Evolutionary conservation across 2,329 filamentous ascomycete genomes (phyloP).

Genomic region (Xylaria sp.): DNA sequence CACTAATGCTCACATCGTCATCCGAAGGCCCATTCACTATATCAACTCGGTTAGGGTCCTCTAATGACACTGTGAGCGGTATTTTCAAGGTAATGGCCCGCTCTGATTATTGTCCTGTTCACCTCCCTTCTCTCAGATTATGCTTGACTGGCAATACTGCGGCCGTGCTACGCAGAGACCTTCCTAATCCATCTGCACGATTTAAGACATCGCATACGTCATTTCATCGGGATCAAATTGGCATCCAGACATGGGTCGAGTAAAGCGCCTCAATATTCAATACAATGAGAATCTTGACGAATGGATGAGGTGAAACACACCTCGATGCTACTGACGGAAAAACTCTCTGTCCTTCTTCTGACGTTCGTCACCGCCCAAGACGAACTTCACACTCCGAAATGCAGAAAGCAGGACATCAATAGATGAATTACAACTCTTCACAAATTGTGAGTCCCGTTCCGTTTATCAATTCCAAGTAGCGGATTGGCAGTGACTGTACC

Average conservation of each 20-base stretch:
- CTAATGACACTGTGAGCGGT: slow-evolving; percentile 8
- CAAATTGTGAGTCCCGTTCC: slow-evolving; percentile 1
- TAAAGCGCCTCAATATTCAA: slow-evolving; percentile 8
- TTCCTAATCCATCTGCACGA: slow-evolving; percentile 18
- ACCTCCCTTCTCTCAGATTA: slow-evolving; percentile 10
- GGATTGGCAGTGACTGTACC: slow-evolving; percentile 15
- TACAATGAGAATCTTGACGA: background rate
- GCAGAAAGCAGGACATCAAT: background rate
- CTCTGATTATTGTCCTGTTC: slow-evolving; percentile 10
- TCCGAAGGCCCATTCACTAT: slow-evolving; percentile 15
- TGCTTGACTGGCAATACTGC: slow-evolving; percentile 7
- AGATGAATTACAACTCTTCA: background rate
- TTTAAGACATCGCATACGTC: slow-evolving; percentile 12
- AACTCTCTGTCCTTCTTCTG: background rate
- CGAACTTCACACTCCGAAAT: background rate
- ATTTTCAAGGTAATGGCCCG: slow-evolving; percentile 17
- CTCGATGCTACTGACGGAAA: background rate
- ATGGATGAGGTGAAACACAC: slow-evolving; percentile 1
- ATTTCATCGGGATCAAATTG: slow-evolving; percentile 1
- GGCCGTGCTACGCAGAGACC: slow-evolving; percentile 11
- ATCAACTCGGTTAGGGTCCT: slow-evolving; percentile 18
- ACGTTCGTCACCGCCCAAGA: background rate
- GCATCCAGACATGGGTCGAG: background rate
- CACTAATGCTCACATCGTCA: slow-evolving; percentile 7
- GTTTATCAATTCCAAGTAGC: background rate